Evolutionary conservation across 805 yeast genomes (phyloP), one percentile per base, ranked within the genome.

Genomic region (Pichia scutulata): DNA sequence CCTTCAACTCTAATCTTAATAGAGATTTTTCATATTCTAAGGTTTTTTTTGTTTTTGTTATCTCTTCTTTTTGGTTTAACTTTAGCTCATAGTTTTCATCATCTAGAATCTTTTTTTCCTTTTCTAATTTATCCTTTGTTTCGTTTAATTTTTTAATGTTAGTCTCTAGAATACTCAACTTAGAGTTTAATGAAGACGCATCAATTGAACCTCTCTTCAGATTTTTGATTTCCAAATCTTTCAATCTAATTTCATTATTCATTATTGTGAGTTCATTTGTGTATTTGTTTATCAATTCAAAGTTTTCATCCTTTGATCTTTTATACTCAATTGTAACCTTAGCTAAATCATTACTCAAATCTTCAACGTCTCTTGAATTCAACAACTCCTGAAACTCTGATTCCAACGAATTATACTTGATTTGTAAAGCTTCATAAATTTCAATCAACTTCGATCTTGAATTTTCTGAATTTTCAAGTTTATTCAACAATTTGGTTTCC

Each of bases 341-440:
- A 39, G 67, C 67, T 47, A 74, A 62, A 50, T 72, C 76, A n/a
- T 63, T 54, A 23, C 69, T 66, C 14, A 71, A 69, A 41, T 64
- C 65, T 5, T 61, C 53, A 26, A 61, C 55, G 4, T 56, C 58
- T 12, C 52, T 41, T 16, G 52, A 44, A 18, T 49, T 50, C n/a
- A 48, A 19, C 7, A 49, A 21, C 14, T 52, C 36, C 7, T 50
- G 57, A 50, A 43, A 46, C 37, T 30, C 52, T 1, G 23, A 42
- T 7, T 44, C 41, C 7, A 55, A 48, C 18, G 49, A 51, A 23
- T 51, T 54, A 54, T 49, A 55, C 48, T 52, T 60, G 43, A 44
- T 50, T 64, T 54, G 71, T 65, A 47, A 43, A 4, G 52, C 49
- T 33, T 70, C 72, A 39, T 72, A 63, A 23, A 73, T 72, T 30